These are phyloP conservation scores for Colletotrichum chrysophilum DNA, from an alignment of 2,329 filamentous ascomycete species.

Conservation along the genomic window DNA sequence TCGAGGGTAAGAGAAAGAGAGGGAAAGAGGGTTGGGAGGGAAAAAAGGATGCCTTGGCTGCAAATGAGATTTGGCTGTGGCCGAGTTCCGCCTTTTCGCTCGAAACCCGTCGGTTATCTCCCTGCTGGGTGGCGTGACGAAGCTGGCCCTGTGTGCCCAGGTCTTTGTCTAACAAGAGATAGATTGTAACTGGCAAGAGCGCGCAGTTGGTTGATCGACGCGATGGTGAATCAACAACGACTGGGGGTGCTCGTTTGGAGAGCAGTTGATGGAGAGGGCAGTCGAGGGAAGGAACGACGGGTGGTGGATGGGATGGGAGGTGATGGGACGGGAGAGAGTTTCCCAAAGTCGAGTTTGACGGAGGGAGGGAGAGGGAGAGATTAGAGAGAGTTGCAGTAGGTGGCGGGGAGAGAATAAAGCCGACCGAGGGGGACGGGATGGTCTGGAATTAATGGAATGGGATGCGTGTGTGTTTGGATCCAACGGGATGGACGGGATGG, in stretches of 20 bases:
- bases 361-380: neutral
- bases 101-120: conserved; percentile 21
- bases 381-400: neutral
- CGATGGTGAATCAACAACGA: neutral
- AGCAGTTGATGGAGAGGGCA: neutral
- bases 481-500: neutral
- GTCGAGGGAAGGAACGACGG: neutral
- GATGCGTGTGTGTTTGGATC: neutral
- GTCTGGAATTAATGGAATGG: neutral
- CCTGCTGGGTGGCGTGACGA: conserved; percentile 16
- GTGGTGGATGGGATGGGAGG: neutral
- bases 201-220: neutral
- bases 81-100: conserved; percentile 22
- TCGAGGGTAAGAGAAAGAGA: neutral
- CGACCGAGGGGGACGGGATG: conserved; percentile 3
- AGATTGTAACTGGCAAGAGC: neutral
- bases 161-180: conserved; percentile 3
- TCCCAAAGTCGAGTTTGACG: neutral
- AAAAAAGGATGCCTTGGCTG: conserved; percentile 20
- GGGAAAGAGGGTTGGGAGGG: neutral
- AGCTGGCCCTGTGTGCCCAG: neutral
- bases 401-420: neutral
- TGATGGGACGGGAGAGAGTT: neutral
- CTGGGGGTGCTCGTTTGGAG: neutral
- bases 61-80: conserved; percentile 15